Evolutionary conservation across 805 yeast species (phyloP).

Genomic region (Myxozyma neotropica): DNA sequence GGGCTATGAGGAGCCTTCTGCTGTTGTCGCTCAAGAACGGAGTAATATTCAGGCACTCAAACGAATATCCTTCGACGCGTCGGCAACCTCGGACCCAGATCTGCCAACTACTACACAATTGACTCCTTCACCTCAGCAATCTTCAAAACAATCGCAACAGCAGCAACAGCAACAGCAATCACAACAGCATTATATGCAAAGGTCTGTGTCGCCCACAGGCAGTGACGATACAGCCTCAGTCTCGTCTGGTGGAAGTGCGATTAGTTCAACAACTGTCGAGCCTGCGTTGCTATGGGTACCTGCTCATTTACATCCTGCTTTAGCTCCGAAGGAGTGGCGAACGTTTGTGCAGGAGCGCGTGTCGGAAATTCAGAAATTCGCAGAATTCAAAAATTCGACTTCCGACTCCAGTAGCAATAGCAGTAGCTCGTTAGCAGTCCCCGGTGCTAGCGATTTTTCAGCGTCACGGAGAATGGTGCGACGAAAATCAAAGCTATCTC

Average conservation of each 20-base stretch:
- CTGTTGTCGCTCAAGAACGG: conserved; percentile 46
- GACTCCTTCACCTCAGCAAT: not conserved
- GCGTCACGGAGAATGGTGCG: conserved; percentile 8
- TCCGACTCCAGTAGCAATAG: not conserved
- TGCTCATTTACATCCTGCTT: conserved; percentile 88
- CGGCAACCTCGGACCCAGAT: conserved; percentile 47
- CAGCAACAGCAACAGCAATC: conserved; percentile 9
- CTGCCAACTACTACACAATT: conserved; percentile 37
- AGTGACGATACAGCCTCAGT: conserved; percentile 12
- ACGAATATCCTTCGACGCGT: conserved; percentile 46
- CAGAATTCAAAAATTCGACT: not conserved
- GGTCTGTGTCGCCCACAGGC: not conserved
- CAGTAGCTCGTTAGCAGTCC: not conserved
- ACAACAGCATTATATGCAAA: not conserved
- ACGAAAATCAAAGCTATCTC: conserved; percentile 26
- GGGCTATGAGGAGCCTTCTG: conserved; percentile 34
- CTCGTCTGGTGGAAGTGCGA: conserved; percentile 12
- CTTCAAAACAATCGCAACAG: conserved; percentile 4
- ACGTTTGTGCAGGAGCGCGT: conserved; percentile 47
- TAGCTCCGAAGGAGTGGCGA: conserved; percentile 82
- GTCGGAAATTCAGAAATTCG: conserved; percentile 40
- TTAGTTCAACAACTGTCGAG: conserved; percentile 38
- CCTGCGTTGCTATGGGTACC: conserved; percentile 81
- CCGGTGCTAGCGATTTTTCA: not conserved
- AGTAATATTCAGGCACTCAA: conserved; percentile 46